Evolutionary conservation across 1,284 basidiomycete genomes (phyloP).

Genomic region (Leccinum fallax): DNA sequence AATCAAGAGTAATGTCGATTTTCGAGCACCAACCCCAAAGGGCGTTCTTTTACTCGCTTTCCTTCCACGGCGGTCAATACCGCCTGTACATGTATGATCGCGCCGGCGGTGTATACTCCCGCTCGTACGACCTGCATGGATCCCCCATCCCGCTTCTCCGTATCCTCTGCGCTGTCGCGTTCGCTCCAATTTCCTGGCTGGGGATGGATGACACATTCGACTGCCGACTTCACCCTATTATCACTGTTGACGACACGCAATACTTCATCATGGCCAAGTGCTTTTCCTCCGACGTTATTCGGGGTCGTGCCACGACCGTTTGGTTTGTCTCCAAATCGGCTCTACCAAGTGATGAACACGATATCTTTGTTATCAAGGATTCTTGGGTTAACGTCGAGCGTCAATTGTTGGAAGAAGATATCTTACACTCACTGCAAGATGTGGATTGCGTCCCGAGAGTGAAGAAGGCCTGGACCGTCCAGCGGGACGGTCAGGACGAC

Average conservation of each 20-base stretch:
- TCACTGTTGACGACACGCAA: background rate
- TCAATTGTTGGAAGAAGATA: background rate
- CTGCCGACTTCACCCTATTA: background rate
- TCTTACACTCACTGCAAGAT: background rate
- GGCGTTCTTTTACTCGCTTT: too few species aligned
- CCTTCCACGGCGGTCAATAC: too few species aligned
- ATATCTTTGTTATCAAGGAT: conserved; percentile 1
- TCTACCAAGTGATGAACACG: background rate
- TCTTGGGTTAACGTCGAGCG: background rate
- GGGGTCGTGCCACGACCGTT: background rate
- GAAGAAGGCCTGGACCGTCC: conserved; percentile 3
- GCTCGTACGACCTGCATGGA: too few species aligned
- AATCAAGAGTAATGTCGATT: too few species aligned
- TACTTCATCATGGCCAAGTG: background rate
- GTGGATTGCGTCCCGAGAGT: background rate
- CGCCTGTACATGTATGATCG: too few species aligned
- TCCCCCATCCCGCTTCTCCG: too few species aligned
- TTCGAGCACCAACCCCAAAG: too few species aligned
- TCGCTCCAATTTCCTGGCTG: too few species aligned
- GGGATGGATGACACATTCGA: background rate
- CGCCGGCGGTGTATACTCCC: too few species aligned
- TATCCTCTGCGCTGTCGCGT: too few species aligned
- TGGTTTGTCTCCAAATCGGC: background rate
- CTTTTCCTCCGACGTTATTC: background rate
- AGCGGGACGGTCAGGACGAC: background rate